Evolutionary conservation across 306 rosid genomes (phyloP), one percentile per base, ranked within the genome.

Genomic region (Elaeagnus macrophylla): DNA sequence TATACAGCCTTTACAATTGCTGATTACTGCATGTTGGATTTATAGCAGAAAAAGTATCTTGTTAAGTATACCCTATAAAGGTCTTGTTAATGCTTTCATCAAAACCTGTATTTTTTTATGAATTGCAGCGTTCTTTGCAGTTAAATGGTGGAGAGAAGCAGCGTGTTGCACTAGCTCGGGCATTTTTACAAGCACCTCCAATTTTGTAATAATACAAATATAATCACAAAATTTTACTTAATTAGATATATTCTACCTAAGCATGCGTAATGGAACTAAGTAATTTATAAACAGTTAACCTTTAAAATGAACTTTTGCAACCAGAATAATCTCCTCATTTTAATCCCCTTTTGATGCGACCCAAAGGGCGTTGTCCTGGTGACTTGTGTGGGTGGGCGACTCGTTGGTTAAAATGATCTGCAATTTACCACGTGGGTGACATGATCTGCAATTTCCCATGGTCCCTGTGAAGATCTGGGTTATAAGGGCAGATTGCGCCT

Each of bases 121-220:
- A 14, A 39, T 32, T 56, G 39, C 64, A 61, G 42, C 63, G 53
- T 65, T 65, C 69, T 84, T 8, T n/a, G 42, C 83, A 91, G 97
- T 66, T 91, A 60, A 91, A 96, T 51, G 96, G 97, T 43, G 97
- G 97, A 17, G 96, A 91, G 79, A 91, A 91, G 81, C 97, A 91
- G 69, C 93, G 97, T 42, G 96, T 91, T 76, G 94, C 96, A 51
- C 72, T 91, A 51, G 97, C 97, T 70, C 96, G 96, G 53, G 82
- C 97, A 8, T 91, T 91, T 81, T 67, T 91, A 71, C 86, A 91
- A 77, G 86, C 97, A 13, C 95, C 97, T 54, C 74, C 93, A 59
- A 86, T 91, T 67, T 62, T 91, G 97, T 91, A 79, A 79, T 77
- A 1, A 45, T 59, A 72, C 37, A 39, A 12, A 50, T 70, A n/a